Percentiles rank a stretch among this genome's conserved stretches.
phyloP scores from a whole-genome alignment of 2,329 filamentous ascomycete species.

The Gaeumannomyces sp. region DNA sequence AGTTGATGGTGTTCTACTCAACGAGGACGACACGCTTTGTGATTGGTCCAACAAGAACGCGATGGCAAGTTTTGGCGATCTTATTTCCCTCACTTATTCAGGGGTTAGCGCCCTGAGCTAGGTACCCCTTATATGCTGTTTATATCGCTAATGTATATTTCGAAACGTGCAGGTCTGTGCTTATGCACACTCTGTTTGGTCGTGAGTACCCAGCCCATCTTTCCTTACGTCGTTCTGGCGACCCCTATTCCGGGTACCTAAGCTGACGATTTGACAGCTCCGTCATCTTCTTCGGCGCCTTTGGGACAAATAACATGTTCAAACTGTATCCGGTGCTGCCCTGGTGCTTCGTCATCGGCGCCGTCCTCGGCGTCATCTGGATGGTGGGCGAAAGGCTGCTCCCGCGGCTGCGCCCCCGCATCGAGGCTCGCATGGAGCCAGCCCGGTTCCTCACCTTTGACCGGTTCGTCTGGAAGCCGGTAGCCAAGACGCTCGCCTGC shows the following conservation, averaged over 20 bases:
- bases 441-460: slow-evolving; percentile 6
- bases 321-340: slow-evolving; percentile 11
- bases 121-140: too few species aligned
- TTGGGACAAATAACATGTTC: slow-evolving; percentile 14
- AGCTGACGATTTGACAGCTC: slow-evolving; percentile 2
- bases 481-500: slow-evolving; percentile 6
- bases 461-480: background rate
- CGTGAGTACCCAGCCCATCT: slow-evolving; percentile 9
- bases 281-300: slow-evolving; percentile 30
- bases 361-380: slow-evolving; percentile 12
- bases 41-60: slow-evolving; percentile 6
- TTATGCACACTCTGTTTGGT: slow-evolving; percentile 24
- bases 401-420: background rate
- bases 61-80: background rate
- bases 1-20: slow-evolving; percentile 33
- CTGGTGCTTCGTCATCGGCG: slow-evolving; percentile 14
- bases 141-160: slow-evolving; percentile 27
- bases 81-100: background rate
- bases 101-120: background rate
- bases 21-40: slow-evolving; percentile 20
- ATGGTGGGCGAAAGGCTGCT: slow-evolving; percentile 9
- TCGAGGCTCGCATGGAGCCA: background rate
- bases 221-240: background rate
- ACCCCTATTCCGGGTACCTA: too few species aligned
- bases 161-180: slow-evolving; percentile 19